Base-by-base conservation (phyloP, 1,284 basidiomycete species). In the Trichosporon sp. region DNA sequence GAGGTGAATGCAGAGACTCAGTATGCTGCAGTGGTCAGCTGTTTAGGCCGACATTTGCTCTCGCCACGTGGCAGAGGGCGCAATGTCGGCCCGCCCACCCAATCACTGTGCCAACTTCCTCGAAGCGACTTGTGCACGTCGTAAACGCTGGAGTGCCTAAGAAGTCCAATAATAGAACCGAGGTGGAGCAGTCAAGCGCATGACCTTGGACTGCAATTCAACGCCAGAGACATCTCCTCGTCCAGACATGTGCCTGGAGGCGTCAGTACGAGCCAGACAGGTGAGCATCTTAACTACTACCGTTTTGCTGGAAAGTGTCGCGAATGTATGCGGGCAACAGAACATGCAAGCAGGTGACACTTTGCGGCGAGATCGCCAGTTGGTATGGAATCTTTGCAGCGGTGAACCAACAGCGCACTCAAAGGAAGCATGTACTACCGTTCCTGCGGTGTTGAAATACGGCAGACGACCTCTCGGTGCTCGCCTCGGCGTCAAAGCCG, bases 21-120 rank as follows among this genome's bases (percentile, higher is more conserved):
- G 35, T 5, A 37, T 37, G 8, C 35, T 37, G 8, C 51, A 54
- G 51, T 8, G 51, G 51, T 64, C n/a, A 26, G 21, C n/a, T 54
- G 51, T 64, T 64, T 21, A 64, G 31, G 35, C 38, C 51, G 51
- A 63, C 32, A 38, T 63, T 16, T 5, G 61, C 4, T 4, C 10
- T 8, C 26, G 35, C 32, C 59, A 63, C 59, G 59, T 19, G 38
- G 21, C 38, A 8, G 2, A 11, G 21, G 61, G 4, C 51, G 51
- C 51, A 54, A 54, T 54, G 51, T 54, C 51, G 43, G 43, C 43
- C 43, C 43, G 43, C 43, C n/a, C 43, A 5, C 43, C 43, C 43
- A 46, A 46, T 46, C 43, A 46, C 16, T 46, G 14, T 7, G 2
- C 16, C 3, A 4, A n/a, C 5, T n/a, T 14, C 43, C 35, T 46